Evolutionary conservation across 2,329 filamentous ascomycete genomes (phyloP), one percentile per base, ranked within the genome.

Genomic region (Diaporthe eres): DNA sequence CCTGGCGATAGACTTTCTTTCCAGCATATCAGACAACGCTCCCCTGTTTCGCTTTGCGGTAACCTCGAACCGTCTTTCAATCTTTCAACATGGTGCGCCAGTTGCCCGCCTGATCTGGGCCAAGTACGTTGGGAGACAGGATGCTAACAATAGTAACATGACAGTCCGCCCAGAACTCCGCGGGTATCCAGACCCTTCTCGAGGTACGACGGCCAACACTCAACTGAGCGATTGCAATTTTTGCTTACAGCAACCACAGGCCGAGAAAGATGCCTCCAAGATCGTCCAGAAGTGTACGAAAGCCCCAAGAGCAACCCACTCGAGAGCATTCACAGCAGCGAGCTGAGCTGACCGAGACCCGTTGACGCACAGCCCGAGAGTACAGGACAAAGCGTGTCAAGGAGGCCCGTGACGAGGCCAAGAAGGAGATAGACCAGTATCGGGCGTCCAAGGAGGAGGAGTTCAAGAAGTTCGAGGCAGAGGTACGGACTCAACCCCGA

Each of bases 251-350:
- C 4, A 28, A 2, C 74, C 74, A 80, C 80, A 98, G 96, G 96
- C 97, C 81, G 97, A 99, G 91, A 94, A 95, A 86, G 96, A 98
- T 86, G 97, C 97, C 77, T 96, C 98, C 87, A 98, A 98, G 91
- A 99, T 99, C 85, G 96, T 99, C 75, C 96, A 98, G 86, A 95
- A 97, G 91, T 98, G 95, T 98, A 92, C 84, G 90, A 85, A 51
- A 44, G 72, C 57, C 51, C 53, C 57, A 67, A 57, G 49, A 71
- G 73, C 75, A 15, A 25, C 73, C 74, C 53, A 25, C 37, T 2
- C 39, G 34, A 55, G 7, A 44, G 12, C 34, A 42, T 17, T 12
- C 37, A 25, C 10, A 17, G 1, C 34, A 39, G 4, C 19, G 71
- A 55, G 47, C 25, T 72, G 71, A 53, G 60, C 71, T 63, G 49